Percentiles rank a stretch among this genome's conserved stretches.
These are phyloP conservation scores for Camelina sativa DNA, from an alignment of 345 rosid genomes.

Conservation along the genomic window DNA sequence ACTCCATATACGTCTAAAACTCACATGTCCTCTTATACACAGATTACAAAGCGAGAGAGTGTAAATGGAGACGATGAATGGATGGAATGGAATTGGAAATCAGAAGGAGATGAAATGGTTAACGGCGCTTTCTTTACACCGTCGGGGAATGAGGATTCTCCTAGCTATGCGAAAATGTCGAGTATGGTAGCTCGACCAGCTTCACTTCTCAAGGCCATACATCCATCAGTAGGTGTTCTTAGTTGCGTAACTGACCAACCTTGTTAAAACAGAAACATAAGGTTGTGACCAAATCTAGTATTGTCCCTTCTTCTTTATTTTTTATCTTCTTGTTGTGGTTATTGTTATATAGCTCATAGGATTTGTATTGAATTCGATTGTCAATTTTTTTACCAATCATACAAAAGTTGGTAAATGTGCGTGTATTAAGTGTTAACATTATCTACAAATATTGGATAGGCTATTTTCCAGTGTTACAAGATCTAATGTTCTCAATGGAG, in stretches of 20 bases:
- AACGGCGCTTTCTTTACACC: constrained; percentile 69
- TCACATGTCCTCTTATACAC: neutral
- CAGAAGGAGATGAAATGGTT: constrained; percentile 63
- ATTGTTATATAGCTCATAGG: constrained; percentile 6
- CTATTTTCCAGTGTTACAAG: no score
- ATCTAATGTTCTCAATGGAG: no score
- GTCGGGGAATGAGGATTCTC: constrained; percentile 57
- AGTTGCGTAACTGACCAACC: constrained; percentile 50
- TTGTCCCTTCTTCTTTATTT: neutral
- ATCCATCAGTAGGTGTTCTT: constrained; percentile 57
- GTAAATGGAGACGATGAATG: constrained; percentile 45
- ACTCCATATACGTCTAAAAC: neutral
- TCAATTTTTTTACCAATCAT: neutral
- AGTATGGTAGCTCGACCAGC: constrained; percentile 74
- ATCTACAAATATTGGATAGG: no score
- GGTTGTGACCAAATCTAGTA: constrained; percentile 18
- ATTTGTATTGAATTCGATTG: constrained; percentile 2
- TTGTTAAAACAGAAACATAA: constrained; percentile 48
- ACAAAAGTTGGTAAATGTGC: no score
- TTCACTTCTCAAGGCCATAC: constrained; percentile 46
- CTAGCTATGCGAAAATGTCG: constrained; percentile 58
- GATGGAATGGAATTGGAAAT: constrained; percentile 77
- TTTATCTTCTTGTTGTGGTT: constrained; percentile 5
- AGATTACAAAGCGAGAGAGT: constrained; percentile 68
- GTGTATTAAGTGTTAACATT: no score